Evolutionary conservation across 2,329 filamentous ascomycete genomes (phyloP).

Genomic region (Diaporthe ampelina): DNA sequence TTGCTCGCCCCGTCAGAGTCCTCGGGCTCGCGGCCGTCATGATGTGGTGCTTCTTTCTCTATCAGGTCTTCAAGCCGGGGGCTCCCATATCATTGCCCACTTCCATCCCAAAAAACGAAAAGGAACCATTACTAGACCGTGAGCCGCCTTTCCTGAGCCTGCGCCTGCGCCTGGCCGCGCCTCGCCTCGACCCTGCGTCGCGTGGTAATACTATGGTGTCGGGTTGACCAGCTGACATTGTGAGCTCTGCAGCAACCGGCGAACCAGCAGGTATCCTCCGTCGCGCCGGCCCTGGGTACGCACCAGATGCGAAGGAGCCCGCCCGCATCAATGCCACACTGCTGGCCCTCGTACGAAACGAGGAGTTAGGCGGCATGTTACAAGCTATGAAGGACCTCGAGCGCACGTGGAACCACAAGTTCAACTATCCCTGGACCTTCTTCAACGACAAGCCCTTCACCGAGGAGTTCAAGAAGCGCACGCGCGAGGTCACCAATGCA

Average conservation of each 20-base stretch:
- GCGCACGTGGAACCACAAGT: constrained; percentile 96
- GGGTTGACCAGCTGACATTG: constrained; percentile 13
- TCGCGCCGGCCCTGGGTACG: constrained; percentile 83
- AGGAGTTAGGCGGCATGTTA: constrained; percentile 87
- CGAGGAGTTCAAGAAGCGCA: constrained; percentile 91
- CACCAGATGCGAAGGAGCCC: constrained; percentile 79
- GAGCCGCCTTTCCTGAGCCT: constrained; percentile 53
- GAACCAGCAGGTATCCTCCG: constrained; percentile 85
- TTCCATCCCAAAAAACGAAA: constrained; percentile 63
- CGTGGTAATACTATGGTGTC: neutral
- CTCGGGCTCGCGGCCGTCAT: constrained; percentile 79
- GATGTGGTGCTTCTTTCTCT: constrained; percentile 84
- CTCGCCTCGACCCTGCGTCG: neutral
- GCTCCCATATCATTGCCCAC: constrained; percentile 55
- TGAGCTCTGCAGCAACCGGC: constrained; percentile 73
- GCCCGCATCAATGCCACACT: constrained; percentile 94
- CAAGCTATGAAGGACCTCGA: constrained; percentile 93
- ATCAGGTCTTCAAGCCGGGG: constrained; percentile 77
- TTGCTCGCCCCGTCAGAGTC: constrained; percentile 87
- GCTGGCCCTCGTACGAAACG: constrained; percentile 91
- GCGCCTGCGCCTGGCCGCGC: neutral
- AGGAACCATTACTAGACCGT: constrained; percentile 92
- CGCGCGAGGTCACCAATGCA: constrained; percentile 86
- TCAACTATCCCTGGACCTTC: constrained; percentile 99
- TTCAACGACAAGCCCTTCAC: constrained; percentile 97